These are phyloP conservation scores for Ascochyta fabae DNA, from an alignment of 2,329 filamentous ascomycete genomes.

Conservation along the genomic window DNA sequence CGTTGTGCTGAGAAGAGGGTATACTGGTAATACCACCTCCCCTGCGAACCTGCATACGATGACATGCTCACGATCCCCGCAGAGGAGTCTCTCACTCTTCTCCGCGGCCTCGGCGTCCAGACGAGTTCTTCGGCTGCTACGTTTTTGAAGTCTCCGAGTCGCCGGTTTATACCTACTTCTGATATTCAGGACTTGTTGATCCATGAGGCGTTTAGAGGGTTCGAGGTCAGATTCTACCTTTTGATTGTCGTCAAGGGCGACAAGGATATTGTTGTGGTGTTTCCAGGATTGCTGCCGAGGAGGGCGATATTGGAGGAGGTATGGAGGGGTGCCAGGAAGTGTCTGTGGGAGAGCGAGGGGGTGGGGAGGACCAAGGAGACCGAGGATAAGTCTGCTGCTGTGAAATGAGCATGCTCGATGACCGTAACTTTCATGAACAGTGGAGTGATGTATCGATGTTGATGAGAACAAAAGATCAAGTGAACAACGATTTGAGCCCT, in stretches of 20 bases:
- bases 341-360: slow-evolving; percentile 71
- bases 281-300: slow-evolving; percentile 79
- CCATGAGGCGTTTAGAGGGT: slow-evolving; percentile 92
- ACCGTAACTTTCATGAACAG: too few species aligned
- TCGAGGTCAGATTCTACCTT: slow-evolving; percentile 88
- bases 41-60: too few species aligned
- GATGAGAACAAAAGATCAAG: too few species aligned
- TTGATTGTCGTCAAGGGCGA: slow-evolving; percentile 90
- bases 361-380: too few species aligned
- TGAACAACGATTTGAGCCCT: too few species aligned
- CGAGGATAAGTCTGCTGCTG: too few species aligned
- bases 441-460: too few species aligned
- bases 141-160: slow-evolving; percentile 69
- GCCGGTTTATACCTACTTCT: slow-evolving; percentile 81
- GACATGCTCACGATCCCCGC: slow-evolving; percentile 26
- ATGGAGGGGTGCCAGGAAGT: slow-evolving; percentile 84
- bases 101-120: slow-evolving; percentile 89
- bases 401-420: too few species aligned
- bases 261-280: slow-evolving; percentile 90
- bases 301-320: slow-evolving; percentile 81
- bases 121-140: slow-evolving; percentile 74
- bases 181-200: slow-evolving; percentile 93
- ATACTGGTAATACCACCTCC: slow-evolving; percentile 53
- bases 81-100: slow-evolving; percentile 85
- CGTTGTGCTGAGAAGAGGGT: slow-evolving; percentile 55